Evolutionary conservation across 164 flowering plant species (phyloP), one percentile per base, ranked within the genome.

Genomic region (Sextonia rubra): DNA sequence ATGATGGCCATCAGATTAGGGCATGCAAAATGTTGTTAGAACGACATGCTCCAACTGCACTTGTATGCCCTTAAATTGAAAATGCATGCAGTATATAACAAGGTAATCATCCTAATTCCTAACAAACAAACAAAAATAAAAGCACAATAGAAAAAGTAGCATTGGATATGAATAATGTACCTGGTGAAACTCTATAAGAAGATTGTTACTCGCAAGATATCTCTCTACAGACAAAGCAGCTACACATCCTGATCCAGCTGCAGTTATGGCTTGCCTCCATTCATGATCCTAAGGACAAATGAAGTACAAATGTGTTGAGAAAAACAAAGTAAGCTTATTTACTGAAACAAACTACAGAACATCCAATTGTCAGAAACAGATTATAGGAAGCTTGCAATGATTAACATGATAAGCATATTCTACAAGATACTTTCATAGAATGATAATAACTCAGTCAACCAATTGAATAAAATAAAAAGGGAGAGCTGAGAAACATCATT

Each of bases 191-290:
- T 95, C 99, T 60, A 92, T 71, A 72, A 95, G 93, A 15, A 95
- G 94, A 80, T 89, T 73, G 77, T 86, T 85, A 83, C 89, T 84
- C 26, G 84, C 85, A 72, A 95, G 97, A 80, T 93, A 95, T 81
- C 99, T 90, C 80, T 95, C 99, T 72, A 86, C 97, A 47, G 97
- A 93, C 77, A 95, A 84, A 76, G 99, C 98, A 78, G 99, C 99
- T 72, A 95, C 74, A 77, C 99, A 95, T 74, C 99, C 99, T 29
- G 99, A 89, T 75, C 99, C 99, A 83, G 97, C 98, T 73, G 99
- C 99, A 74, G 97, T 95, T 71, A 95, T 25, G 52, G 99, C 99
- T 86, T 95, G 99, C 83, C 98, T 93, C 99, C 99, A 95, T 79
- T 95, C 98, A 80, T 89, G 97, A 77, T 95, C 99, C 99, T 95